Evolutionary conservation across 1,284 basidiomycete genomes (phyloP), one percentile per base, ranked within the genome.

Genomic region (Ceratobasidium sp.): DNA sequence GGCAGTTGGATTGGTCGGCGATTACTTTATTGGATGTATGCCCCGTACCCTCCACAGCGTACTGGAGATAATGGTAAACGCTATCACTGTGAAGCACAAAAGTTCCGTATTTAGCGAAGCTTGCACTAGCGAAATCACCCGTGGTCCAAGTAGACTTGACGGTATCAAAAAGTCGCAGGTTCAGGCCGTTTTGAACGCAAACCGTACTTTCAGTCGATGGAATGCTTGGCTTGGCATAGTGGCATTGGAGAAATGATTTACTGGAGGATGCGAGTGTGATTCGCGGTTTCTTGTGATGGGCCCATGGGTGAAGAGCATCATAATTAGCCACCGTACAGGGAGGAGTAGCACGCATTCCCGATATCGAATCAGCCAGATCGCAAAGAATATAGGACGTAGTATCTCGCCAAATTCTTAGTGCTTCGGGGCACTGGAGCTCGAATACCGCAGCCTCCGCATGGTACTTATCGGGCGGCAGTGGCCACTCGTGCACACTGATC

Each of bases 401-500:
- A 1, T 76, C 76, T 26, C 87, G 79, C 87, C 86, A 87, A 39
- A 80, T 77, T 3, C 78, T 74, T 72, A 86, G 85, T 0, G 76
- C 72, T 0, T 73, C 30, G 0, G 86, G 87, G 58, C 80, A 80
- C 3, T 74, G 62, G 1, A 86, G 72, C 64, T 88, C 86, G 55
- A 88, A 87, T 0, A 87, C 77, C 0, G 81, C 79, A 0, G 72
- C 74, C 59, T 80, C 76, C 0, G 80, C 80, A 0, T 65, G 23
- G 0, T 77, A 48, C 1, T 32, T 3, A 16, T 78, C 58, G 0
- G 72, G 45, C 0, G 86, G 84, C 36, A 87, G 76, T 0, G 85
- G 85, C 86, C 85, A 86, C 64, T 88, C 86, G 50, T 84, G 78
- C 2, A 85, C 76, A 0, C 58, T 2, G 43, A 87, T 85, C 0